Conservation (phyloP, 306 rosid species). For the Vicia sativa region DNA sequence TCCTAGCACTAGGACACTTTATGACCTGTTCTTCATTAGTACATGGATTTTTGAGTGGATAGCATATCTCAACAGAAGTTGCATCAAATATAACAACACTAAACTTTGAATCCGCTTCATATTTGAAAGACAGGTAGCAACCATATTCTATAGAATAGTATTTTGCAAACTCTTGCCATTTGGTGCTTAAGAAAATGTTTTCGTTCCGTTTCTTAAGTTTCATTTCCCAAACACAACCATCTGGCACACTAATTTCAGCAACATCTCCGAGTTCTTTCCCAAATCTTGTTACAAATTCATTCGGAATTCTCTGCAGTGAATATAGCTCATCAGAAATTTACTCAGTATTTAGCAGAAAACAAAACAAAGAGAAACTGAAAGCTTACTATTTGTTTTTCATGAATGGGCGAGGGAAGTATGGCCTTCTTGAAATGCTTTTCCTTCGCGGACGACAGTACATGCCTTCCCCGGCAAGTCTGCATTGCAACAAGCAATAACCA, state of each 20-base stretch:
- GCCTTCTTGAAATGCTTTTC: too few relatives aligned
- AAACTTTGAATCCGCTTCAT: slow-evolving; percentile 35
- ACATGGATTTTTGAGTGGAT: slow-evolving; percentile 25
- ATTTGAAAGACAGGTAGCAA: slow-evolving; percentile 29
- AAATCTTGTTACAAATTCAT: slow-evolving; percentile 37
- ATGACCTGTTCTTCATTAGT: too few relatives aligned
- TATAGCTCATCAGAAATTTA: neutral
- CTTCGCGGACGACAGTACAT: too few relatives aligned
- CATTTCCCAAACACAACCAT: slow-evolving; percentile 32
- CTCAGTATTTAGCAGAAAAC: too few relatives aligned
- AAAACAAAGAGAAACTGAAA: neutral
- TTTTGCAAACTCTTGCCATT: slow-evolving; percentile 33
- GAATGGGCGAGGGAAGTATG: slow-evolving; percentile 4
- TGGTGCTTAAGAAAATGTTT: slow-evolving; percentile 3
- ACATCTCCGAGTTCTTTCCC: slow-evolving; percentile 27
- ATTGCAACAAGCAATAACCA: too few relatives aligned
- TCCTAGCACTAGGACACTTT: neutral
- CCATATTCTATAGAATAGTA: slow-evolving; percentile 35
- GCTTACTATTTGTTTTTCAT: slow-evolving; percentile 11
- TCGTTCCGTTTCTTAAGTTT: slow-evolving; percentile 12
- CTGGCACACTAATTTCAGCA: slow-evolving; percentile 33
- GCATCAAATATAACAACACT: slow-evolving; percentile 37
- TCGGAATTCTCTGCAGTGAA: slow-evolving; percentile 37
- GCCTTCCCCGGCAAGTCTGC: too few relatives aligned
- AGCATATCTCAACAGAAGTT: slow-evolving; percentile 39